phyloP scores from a whole-genome alignment of 768 basidiomycete genomes.

The Cystofilobasidium ferigula region DNA sequence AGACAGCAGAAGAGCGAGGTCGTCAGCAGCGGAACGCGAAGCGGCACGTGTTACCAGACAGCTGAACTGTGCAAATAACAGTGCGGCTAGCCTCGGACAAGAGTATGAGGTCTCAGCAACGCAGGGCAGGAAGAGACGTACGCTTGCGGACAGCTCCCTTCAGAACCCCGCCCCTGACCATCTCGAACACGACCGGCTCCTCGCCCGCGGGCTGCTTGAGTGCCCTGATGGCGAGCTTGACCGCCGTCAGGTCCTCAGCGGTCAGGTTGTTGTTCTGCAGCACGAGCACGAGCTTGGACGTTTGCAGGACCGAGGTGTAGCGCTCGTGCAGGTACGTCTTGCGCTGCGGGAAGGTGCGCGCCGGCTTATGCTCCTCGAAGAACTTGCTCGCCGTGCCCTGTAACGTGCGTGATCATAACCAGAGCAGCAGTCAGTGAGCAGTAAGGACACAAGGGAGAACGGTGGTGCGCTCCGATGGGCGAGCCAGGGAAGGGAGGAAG shows the following conservation, averaged over 20 bases:
- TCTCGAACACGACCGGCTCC: background rate
- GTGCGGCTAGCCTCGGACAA: background rate
- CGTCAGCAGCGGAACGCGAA: background rate
- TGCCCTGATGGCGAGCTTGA: background rate
- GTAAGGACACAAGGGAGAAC: no score
- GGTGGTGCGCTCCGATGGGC: background rate
- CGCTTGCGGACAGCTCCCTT: slow-evolving; percentile 3
- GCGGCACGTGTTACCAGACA: background rate
- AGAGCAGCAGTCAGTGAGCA: no score
- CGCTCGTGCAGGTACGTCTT: slow-evolving; percentile 15
- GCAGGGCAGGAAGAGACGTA: background rate
- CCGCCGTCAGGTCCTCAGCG: background rate
- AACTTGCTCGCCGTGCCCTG: slow-evolving; percentile 10
- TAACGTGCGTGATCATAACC: background rate
- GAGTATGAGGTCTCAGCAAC: background rate
- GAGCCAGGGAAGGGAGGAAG: background rate
- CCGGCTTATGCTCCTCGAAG: slow-evolving; percentile 4
- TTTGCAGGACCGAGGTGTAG: slow-evolving; percentile 8
- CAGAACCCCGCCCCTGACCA: slow-evolving; percentile 14
- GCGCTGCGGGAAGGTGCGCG: slow-evolving; percentile 8
- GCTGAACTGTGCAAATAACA: background rate
- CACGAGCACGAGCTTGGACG: slow-evolving; percentile 14
- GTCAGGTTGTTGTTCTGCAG: slow-evolving; percentile 21
- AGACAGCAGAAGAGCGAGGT: no score
- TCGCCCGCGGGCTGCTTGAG: slow-evolving; percentile 13